Evolutionary conservation across 805 yeast species (phyloP).

Genomic region (Nadsonia fulvescens): DNA sequence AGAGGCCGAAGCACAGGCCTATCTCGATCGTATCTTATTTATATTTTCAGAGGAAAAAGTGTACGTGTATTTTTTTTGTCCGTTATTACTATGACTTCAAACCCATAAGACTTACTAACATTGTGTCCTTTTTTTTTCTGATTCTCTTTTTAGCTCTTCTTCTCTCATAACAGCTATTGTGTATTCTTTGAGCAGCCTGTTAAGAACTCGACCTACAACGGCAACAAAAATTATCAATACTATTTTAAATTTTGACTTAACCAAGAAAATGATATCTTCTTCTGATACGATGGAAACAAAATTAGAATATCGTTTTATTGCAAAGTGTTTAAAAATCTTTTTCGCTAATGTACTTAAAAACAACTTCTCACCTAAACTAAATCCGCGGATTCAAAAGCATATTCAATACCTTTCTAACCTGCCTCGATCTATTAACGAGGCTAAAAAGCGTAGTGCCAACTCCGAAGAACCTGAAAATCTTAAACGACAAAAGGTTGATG

Average conservation of each 20-base stretch:
- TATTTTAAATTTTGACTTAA: no score
- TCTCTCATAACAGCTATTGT: conserved; percentile 36
- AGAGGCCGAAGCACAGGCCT: conserved; percentile 53
- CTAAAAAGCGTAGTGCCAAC: conserved; percentile 17
- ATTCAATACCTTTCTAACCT: conserved; percentile 1
- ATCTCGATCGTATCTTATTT: conserved; percentile 47
- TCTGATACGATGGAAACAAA: no score
- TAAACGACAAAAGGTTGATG: conserved; percentile 10
- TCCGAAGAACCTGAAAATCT: conserved; percentile 12
- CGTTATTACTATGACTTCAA: no score
- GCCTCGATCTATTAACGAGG: conserved; percentile 5
- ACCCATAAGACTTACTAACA: conserved; percentile 1
- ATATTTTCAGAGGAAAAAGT: conserved; percentile 37
- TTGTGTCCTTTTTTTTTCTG: conserved; percentile 24
- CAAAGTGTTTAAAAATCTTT: no score
- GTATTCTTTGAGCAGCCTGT: conserved; percentile 1
- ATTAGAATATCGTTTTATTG: no score
- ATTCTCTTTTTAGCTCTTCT: conserved; percentile 47
- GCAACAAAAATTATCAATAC: no score
- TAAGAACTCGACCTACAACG: conserved; percentile 1
- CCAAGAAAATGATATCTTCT: no score
- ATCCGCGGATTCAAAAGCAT: no score
- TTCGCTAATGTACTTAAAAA: no score
- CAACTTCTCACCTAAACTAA: no score
- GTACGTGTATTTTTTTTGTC: no score